Base-by-base conservation (phyloP, 2,329 filamentous ascomycete species). In the Sphaerulina vaccinii region DNA sequence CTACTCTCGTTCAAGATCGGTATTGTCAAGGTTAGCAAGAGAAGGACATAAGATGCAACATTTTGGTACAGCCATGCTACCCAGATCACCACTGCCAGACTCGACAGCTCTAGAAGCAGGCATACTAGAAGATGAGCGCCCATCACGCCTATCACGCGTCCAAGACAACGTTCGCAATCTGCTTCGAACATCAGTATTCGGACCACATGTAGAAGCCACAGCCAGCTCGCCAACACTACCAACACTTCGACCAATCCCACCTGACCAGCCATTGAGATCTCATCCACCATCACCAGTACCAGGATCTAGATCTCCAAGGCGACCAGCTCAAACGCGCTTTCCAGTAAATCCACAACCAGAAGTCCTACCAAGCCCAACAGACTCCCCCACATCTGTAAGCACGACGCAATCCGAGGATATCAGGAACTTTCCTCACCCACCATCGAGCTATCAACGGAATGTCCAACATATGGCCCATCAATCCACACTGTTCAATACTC, bases 91-190 rank as follows among this genome's bases (percentile, higher is more conserved):
- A 19, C 57, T 68, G 1, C 64, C 65, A n/a, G 63, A 67, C 50
- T 62, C 64, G 27, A 63, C 62, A 43, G 59, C 61, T 13, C 49
- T 69, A 15, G 65, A 69, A 54, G 61, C 65, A 29, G 66, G 66
- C n/a, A 63, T 69, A 18, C 36, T 69, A 47, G 64, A 65, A 48
- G 64, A 69, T 49, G 49, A 58, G 13, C 42, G 40, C 36, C 62
- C 62, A 21, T 58, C 58, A 16, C 44, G 55, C 18, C 39, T 58
- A 19, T 64, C 63, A 24, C 62, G 62, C 39, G 64, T 69, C 1
- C 64, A 68, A 50, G 64, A 67, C 51, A 67, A 65, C 52, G 65
- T 69, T 32, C 59, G 66, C 40, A 60, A 66, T 43, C 62, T 68
- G 16, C 58, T 69, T 3, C 57, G 65, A 19, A 54, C 55, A 37